Percentiles rank a stretch among this genome's conserved stretches.
Conservation (phyloP, 1,284 basidiomycete species). For the Neotropicomus parvogracilis region DNA sequence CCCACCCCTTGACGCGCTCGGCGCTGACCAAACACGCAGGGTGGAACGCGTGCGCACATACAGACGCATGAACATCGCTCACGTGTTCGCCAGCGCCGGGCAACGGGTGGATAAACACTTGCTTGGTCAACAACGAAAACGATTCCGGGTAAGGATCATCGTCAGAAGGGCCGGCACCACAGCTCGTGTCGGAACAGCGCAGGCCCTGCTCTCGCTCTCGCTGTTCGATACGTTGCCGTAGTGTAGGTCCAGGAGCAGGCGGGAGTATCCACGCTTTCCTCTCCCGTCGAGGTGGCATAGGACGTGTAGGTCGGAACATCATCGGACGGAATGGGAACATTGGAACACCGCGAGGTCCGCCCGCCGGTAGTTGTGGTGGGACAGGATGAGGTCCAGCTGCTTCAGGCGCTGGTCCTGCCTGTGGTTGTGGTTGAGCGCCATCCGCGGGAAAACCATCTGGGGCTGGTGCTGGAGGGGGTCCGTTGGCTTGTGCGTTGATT, state of each 20-base stretch:
- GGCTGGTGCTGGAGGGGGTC: slow-evolving; percentile 7
- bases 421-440: slow-evolving; percentile 10
- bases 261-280: slow-evolving; percentile 47
- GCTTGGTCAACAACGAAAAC: slow-evolving; percentile 36
- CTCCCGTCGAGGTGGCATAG: slow-evolving; percentile 34
- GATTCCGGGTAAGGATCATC: slow-evolving; percentile 56
- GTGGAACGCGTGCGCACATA: slow-evolving; percentile 67
- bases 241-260: slow-evolving; percentile 53
- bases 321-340: slow-evolving; percentile 18
- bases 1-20: slow-evolving; percentile 62
- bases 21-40: slow-evolving; percentile 69
- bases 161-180: slow-evolving; percentile 70
- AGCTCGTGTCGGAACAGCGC: slow-evolving; percentile 65
- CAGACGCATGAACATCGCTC: slow-evolving; percentile 19
- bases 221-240: slow-evolving; percentile 67
- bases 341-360: slow-evolving; percentile 17
- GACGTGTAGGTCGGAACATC: slow-evolving; percentile 27
- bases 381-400: slow-evolving; percentile 7
- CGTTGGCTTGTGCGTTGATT: slow-evolving; percentile 13
- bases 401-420: slow-evolving; percentile 7
- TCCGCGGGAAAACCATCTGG: neutral
- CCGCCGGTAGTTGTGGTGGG: slow-evolving; percentile 14
- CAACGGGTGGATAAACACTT: slow-evolving; percentile 42
- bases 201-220: slow-evolving; percentile 65
- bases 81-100: neutral